Percentiles rank a stretch among this genome's conserved stretches.
These are phyloP conservation scores for Phytophthora pistaciae DNA, from an alignment of 352 stramenopile species.

Conservation along the genomic window DNA sequence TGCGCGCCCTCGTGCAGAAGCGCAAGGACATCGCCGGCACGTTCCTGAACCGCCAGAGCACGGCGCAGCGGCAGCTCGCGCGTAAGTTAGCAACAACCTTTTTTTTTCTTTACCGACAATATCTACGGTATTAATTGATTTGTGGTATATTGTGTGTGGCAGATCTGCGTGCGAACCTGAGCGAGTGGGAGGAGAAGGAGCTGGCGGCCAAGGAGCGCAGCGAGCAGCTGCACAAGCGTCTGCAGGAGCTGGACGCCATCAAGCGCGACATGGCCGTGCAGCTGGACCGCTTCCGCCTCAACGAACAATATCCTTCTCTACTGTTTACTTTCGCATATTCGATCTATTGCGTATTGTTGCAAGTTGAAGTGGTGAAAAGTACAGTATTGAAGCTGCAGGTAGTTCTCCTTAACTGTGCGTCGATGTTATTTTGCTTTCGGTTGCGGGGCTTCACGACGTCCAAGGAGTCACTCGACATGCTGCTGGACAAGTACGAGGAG, in stretches of 20 bases:
- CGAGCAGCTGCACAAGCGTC: conserved; percentile 58
- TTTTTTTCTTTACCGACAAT: too few relatives aligned
- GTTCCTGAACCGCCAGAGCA: conserved; percentile 50
- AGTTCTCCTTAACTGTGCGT: conserved; percentile 37
- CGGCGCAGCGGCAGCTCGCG: conserved; percentile 63
- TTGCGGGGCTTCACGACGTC: conserved; percentile 47
- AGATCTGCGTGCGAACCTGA: conserved; percentile 72
- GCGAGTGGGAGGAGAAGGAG: conserved; percentile 74
- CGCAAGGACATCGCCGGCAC: conserved; percentile 66
- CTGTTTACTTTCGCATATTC: conserved; percentile 3
- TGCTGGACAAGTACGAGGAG: conserved; percentile 78
- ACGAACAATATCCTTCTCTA: conserved; percentile 73
- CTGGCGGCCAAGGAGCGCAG: conserved; percentile 49
- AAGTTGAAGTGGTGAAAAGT: neutral
- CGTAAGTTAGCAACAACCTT: conserved; percentile 32
- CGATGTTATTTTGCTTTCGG: conserved; percentile 5
- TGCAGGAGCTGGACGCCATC: conserved; percentile 71
- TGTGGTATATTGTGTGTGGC: neutral
- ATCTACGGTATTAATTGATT: too few relatives aligned
- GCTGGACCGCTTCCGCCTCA: conserved; percentile 69
- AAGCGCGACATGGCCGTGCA: conserved; percentile 76
- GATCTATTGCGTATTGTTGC: conserved; percentile 8
- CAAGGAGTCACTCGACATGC: conserved; percentile 63
- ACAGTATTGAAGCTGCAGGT: neutral
- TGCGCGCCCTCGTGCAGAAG: conserved; percentile 66